A percentile compares a stretch with the other conserved stretches of the same genome.
Evolutionary conservation across 768 basidiomycete genomes (phyloP).

Genomic region (Boletus fagicola): DNA sequence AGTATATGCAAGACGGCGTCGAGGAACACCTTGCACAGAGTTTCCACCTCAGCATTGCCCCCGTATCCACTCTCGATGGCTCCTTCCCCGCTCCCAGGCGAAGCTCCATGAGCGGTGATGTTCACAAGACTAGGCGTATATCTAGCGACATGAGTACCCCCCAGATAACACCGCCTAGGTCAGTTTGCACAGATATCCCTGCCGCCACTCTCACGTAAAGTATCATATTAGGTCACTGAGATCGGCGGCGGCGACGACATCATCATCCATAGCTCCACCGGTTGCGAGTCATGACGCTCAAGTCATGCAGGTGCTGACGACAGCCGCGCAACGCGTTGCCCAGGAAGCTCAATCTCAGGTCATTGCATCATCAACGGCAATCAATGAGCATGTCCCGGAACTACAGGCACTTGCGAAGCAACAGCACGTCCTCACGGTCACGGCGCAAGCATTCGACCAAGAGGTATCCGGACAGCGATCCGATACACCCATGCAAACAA

Average conservation of each 20-base stretch:
- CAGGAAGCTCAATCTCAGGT: slow-evolving; percentile 71
- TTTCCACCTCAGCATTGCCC: slow-evolving; percentile 72
- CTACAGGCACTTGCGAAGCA: slow-evolving; percentile 75
- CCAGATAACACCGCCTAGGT: slow-evolving; percentile 34
- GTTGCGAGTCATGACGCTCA: slow-evolving; percentile 57
- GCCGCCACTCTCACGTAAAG: slow-evolving; percentile 7
- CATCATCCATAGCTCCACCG: slow-evolving; percentile 32
- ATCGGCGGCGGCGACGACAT: slow-evolving; percentile 25
- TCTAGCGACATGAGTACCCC: slow-evolving; percentile 39
- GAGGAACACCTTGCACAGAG: slow-evolving; percentile 67
- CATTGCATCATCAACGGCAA: slow-evolving; percentile 48
- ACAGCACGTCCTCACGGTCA: slow-evolving; percentile 70
- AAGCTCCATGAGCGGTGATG: slow-evolving; percentile 46
- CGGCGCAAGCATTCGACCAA: slow-evolving; percentile 74
- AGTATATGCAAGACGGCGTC: slow-evolving; percentile 67
- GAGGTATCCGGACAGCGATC: slow-evolving; percentile 56
- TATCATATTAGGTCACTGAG: slow-evolving; percentile 29
- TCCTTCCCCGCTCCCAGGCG: slow-evolving; percentile 45
- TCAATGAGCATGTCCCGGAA: slow-evolving; percentile 46
- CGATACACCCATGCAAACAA: slow-evolving; percentile 48
- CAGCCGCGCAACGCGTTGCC: slow-evolving; percentile 74
- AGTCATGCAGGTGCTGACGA: slow-evolving; percentile 74
- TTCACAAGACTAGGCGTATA: slow-evolving; percentile 41
- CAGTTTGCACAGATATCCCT: slow-evolving; percentile 1
- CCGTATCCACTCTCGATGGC: slow-evolving; percentile 51